Conservation (phyloP, 495 filamentous ascomycete species). For the Penicillium argentinense region DNA sequence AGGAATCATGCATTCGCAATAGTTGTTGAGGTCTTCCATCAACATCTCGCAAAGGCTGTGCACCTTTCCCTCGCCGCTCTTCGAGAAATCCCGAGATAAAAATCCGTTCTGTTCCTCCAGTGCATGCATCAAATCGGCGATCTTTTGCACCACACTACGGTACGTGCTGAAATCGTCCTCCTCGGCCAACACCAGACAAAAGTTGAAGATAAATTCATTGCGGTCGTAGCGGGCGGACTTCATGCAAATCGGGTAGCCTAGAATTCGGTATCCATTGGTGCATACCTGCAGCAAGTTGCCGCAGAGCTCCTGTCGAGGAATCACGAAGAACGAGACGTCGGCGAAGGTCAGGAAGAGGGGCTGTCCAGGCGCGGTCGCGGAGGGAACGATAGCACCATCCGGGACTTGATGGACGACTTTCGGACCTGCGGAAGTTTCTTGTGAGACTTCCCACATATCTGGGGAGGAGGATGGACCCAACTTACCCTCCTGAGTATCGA, state of each 20-base stretch:
- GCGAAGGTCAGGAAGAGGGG: slow-evolving; percentile 78
- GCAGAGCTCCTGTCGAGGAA: slow-evolving; percentile 89
- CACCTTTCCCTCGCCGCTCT: slow-evolving; percentile 60
- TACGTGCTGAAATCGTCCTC: slow-evolving; percentile 67
- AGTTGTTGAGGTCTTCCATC: slow-evolving; percentile 94
- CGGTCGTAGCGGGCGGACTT: slow-evolving; percentile 71
- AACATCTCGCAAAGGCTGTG: slow-evolving; percentile 85
- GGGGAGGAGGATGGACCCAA: too few relatives aligned
- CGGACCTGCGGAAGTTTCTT: slow-evolving; percentile 58
- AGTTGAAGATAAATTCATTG: slow-evolving; percentile 98
- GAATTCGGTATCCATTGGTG: slow-evolving; percentile 73
- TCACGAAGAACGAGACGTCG: slow-evolving; percentile 82
- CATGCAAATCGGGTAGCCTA: slow-evolving; percentile 89
- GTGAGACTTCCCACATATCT: slow-evolving; percentile 7
- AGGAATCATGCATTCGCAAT: slow-evolving; percentile 96
- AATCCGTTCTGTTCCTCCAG: slow-evolving; percentile 87
- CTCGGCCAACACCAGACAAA: slow-evolving; percentile 79
- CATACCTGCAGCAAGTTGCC: slow-evolving; percentile 75
- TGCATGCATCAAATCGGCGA: slow-evolving; percentile 80
- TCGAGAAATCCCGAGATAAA: slow-evolving; percentile 49
- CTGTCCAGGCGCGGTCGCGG: slow-evolving; percentile 47
- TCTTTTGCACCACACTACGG: slow-evolving; percentile 78
- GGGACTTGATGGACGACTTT: slow-evolving; percentile 61
- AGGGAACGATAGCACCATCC: slow-evolving; percentile 68
- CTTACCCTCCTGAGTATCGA: slow-evolving; percentile 84